Base-by-base conservation (phyloP, 805 yeast genomes). In the Pichia occidentalis region DNA sequence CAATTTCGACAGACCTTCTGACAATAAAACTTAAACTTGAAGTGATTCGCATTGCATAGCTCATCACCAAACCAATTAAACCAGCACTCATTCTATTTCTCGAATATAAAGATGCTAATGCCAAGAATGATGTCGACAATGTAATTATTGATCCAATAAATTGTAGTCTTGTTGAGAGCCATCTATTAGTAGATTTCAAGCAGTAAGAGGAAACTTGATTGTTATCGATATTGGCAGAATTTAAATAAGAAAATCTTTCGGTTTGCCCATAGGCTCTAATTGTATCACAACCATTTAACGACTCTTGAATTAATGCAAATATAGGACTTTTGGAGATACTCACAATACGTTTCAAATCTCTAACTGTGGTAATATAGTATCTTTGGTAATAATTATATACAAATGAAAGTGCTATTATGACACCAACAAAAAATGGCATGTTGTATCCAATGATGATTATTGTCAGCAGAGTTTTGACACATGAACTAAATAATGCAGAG, bases 221-320 rank as follows among this genome's bases (percentile, higher is more conserved):
- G 44, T 62, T 62, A 53, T 77, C 77, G 42, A 77, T 59, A 43
- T 70, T 68, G 14, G 67, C 61, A 24, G 60, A 56, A 54, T 80
- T 80, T 40, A 74, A 67, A 51, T 58, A 71, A 18, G 64, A 62
- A 59, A 86, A 87, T 40, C 94, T 66, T 5, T 64, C 68, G 20
- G 59, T 59, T 46, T 85, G 94, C n/a, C 69, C 64, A 52, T 71
- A 88, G 0, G 95, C 95, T 32, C 81, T 67, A 39, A 87, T 77
- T 1, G 94, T 87, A 33, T 77, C 75, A 17, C 80, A 73, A 10
- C 96, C 96, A 23, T 70, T 71, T 34, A 87, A 61, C 3, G 87
- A 77, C 53, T 87, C 96, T 53, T 84, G 88, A 45, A 87, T 69
- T 48, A 82, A 86, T 0, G 95, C 82, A 63, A 73, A 82, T 13